A percentile compares a stretch with the other conserved stretches of the same genome.
Evolutionary conservation across 495 filamentous ascomycete species (phyloP).

Genomic region (Aspergillus panamensis): DNA sequence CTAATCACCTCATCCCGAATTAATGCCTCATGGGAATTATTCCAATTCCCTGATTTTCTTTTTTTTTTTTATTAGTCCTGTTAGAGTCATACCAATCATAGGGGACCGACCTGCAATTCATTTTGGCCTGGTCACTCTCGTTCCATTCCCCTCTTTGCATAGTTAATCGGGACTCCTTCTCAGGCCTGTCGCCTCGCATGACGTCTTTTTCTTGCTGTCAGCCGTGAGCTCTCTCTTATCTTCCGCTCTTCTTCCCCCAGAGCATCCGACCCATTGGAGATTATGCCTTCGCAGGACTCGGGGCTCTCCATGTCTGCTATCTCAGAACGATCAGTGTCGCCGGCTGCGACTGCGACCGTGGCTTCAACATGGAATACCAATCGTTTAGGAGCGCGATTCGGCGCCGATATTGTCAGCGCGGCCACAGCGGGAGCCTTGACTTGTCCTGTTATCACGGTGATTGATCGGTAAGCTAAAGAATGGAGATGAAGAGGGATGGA

Average conservation of each 20-base stretch:
- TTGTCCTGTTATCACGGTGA: constrained; percentile 83
- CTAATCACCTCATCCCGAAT: constrained; percentile 10
- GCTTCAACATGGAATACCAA: constrained; percentile 70
- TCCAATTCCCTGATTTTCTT: neutral
- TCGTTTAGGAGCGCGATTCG: constrained; percentile 62
- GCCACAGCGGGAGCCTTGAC: constrained; percentile 74
- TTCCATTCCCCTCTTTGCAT: neutral
- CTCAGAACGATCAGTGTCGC: constrained; percentile 22
- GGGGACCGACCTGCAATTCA: neutral
- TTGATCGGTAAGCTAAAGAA: constrained; percentile 67
- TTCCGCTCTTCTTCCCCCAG: neutral
- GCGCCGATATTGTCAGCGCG: constrained; percentile 71
- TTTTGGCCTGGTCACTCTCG: neutral
- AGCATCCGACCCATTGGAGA: constrained; percentile 10
- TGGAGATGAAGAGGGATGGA: neutral
- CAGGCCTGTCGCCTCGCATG: constrained; percentile 14
- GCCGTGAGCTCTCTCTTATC: neutral
- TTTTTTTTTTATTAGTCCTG: neutral
- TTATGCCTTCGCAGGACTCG: constrained; percentile 34
- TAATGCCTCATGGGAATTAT: constrained; percentile 6
- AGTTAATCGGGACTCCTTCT: neutral
- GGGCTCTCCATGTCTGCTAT: constrained; percentile 30
- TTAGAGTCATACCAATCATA: neutral
- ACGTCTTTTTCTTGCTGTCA: constrained; percentile 20
- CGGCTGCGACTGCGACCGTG: neutral